Conservation (phyloP, 2,329 filamentous ascomycete species). For the Verticillium nonalfalfae region DNA sequence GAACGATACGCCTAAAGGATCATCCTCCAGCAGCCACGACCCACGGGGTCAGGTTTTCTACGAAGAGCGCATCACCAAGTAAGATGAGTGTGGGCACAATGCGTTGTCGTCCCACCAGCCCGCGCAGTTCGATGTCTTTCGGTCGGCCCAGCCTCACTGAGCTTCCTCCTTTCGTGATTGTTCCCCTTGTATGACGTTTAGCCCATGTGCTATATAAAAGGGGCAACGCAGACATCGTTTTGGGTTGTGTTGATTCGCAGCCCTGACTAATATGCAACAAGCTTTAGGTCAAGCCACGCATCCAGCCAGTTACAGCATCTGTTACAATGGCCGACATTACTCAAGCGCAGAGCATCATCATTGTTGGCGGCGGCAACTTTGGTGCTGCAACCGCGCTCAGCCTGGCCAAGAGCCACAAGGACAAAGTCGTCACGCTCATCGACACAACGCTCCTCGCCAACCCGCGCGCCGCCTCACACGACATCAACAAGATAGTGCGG, state of each 20-base stretch:
- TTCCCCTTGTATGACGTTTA: background rate
- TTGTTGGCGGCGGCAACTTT: slow-evolving; percentile 36
- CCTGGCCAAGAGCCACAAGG: slow-evolving; percentile 18
- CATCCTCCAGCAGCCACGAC: background rate
- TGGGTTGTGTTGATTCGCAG: background rate
- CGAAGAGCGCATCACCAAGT: background rate
- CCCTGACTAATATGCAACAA: background rate
- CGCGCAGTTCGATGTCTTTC: background rate
- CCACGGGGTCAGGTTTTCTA: background rate
- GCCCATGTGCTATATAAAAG: background rate
- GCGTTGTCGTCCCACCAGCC: background rate
- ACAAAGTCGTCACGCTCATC: slow-evolving; percentile 24
- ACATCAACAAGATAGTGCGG: slow-evolving; percentile 36
- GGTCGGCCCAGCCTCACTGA: background rate
- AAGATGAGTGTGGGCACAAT: background rate
- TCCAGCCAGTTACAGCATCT: background rate
- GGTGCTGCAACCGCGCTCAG: slow-evolving; percentile 34
- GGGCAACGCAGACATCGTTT: background rate
- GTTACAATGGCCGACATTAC: slow-evolving; percentile 7
- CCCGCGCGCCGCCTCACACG: slow-evolving; percentile 37
- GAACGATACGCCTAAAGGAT: background rate
- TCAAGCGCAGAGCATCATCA: slow-evolving; percentile 19
- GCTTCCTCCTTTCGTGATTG: background rate
- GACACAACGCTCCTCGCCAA: slow-evolving; percentile 28
- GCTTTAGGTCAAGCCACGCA: background rate